Percentiles rank a stretch among this genome's conserved stretches.
phyloP scores from a whole-genome alignment of 768 basidiomycete species.

The Gautieria morchelliformis region DNA sequence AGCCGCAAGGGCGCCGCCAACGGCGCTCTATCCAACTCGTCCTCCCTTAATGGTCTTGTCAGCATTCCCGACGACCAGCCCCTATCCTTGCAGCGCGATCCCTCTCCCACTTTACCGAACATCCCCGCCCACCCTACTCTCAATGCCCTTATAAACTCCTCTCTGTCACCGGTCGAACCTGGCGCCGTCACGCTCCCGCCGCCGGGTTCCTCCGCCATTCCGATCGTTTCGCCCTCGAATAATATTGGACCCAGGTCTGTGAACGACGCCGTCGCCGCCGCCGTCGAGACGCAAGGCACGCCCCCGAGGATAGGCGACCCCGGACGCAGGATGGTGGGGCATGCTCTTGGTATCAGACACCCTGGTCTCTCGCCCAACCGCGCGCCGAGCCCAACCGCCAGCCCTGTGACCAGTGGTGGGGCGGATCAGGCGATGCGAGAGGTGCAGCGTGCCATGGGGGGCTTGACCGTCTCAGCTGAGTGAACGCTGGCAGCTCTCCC shows the following conservation, averaged over 20 bases:
- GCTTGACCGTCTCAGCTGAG: conserved; percentile 39
- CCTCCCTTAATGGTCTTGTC: conserved; percentile 29
- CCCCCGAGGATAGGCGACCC: conserved; percentile 84
- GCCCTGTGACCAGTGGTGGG: conserved; percentile 24
- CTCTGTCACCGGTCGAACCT: conserved; percentile 42
- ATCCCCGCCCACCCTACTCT: conserved; percentile 78
- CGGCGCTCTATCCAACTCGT: conserved; percentile 5
- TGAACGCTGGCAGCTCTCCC: background rate
- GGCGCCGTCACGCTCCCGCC: background rate
- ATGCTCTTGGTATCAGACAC: conserved; percentile 76
- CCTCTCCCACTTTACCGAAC: conserved; percentile 73
- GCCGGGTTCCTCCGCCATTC: conserved; percentile 1
- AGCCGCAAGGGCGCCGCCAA: conserved; percentile 10
- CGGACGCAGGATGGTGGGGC: conserved; percentile 82
- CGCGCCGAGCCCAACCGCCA: conserved; percentile 10
- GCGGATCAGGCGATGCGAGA: conserved; percentile 54
- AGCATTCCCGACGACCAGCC: conserved; percentile 33
- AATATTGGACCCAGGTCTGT: background rate
- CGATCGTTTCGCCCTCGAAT: conserved; percentile 1
- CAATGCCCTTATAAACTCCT: conserved; percentile 74
- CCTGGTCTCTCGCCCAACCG: conserved; percentile 43
- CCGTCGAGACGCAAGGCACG: conserved; percentile 6
- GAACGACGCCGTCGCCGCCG: conserved; percentile 12
- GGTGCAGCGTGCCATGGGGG: conserved; percentile 68
- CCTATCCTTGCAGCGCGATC: conserved; percentile 37